Evolutionary conservation across 306 rosid genomes (phyloP).

Genomic region (Fagus crenata): DNA sequence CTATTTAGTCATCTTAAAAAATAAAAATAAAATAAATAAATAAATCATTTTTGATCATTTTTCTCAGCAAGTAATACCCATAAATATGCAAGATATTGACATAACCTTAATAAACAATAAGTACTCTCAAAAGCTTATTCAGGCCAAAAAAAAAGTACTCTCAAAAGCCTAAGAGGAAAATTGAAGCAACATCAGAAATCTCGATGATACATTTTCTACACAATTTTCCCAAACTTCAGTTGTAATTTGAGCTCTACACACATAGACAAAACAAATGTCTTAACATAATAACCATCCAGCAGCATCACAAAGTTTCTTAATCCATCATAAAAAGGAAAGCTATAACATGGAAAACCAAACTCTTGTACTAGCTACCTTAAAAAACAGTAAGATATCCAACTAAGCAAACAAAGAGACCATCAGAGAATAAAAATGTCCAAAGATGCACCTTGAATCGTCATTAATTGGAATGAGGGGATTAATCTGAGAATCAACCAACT

Average conservation of each 20-base stretch:
- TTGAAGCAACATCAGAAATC: not conserved
- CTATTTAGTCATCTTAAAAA: not conserved
- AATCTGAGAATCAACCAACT: slow-evolving; percentile 41
- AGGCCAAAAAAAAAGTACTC: not conserved
- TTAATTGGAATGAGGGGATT: slow-evolving; percentile 70
- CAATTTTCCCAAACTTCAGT: not conserved
- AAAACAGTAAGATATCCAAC: not conserved
- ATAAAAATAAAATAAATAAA: too few species aligned
- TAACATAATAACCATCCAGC: too few species aligned
- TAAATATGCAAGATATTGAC: not conserved
- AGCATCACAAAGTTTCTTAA: not conserved
- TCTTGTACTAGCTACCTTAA: not conserved
- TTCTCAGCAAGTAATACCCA: too few species aligned
- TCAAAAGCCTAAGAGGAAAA: not conserved
- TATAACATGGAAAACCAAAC: not conserved
- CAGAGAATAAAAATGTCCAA: slow-evolving; percentile 1
- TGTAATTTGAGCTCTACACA: not conserved
- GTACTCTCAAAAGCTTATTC: not conserved
- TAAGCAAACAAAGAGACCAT: not conserved
- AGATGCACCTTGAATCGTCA: slow-evolving; percentile 69
- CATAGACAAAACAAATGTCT: not conserved
- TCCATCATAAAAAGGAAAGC: not conserved
- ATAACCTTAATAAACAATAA: not conserved
- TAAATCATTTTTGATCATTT: too few species aligned
- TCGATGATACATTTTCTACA: not conserved